Base-by-base conservation (phyloP, 2,329 filamentous ascomycete genomes). In the Calonectria pauciramosa region DNA sequence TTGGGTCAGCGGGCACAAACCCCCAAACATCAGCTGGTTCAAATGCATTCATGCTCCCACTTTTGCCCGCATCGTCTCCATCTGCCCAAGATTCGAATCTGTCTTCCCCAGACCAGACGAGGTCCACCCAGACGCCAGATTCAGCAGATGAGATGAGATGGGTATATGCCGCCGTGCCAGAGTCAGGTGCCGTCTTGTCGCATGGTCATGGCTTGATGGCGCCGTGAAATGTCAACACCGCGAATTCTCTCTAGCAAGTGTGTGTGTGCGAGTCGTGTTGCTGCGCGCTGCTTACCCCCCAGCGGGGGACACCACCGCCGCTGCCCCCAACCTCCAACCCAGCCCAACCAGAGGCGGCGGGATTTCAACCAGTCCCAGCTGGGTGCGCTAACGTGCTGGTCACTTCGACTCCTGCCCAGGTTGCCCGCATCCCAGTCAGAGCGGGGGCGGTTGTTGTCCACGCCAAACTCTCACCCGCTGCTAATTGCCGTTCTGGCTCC, bases 91-190 rank as follows among this genome's bases (percentile, higher is more conserved):
- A 73, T 69, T 67, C 71, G 47, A 73, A 73, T 70, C 71, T 73
- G 30, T 73, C 30, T 68, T 69, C 66, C 67, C 71, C 71, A 70
- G 59, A 54, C 56, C 56, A 28, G 34, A 63, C 10, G 20, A 65
- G 71, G 59, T 67, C 71, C 71, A 73, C 71, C 54, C 38, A 26
- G 51, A 70, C 71, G 71, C 71, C 60, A 73, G 71, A 73, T 73
- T 70, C 30, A n/a, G 38, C 71, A 73, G 67, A 73, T 70, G 69
- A 68, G 38, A 66, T 66, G 66, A 73, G 71, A 73, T 73, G 66
- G 60, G 41, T 47, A 60, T 38, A 73, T 72, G 60, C 63, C 36
- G 56, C 23, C 56, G 34, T 4, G 56, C 10, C 34, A 38, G 56
- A 28, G 56, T 20, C 41, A 54, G 38, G 34, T 68, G 51, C 64